Evolutionary conservation across 139 green algal species (phyloP), one percentile per base, ranked within the genome.

Genomic region (Coelastrella sp.): DNA sequence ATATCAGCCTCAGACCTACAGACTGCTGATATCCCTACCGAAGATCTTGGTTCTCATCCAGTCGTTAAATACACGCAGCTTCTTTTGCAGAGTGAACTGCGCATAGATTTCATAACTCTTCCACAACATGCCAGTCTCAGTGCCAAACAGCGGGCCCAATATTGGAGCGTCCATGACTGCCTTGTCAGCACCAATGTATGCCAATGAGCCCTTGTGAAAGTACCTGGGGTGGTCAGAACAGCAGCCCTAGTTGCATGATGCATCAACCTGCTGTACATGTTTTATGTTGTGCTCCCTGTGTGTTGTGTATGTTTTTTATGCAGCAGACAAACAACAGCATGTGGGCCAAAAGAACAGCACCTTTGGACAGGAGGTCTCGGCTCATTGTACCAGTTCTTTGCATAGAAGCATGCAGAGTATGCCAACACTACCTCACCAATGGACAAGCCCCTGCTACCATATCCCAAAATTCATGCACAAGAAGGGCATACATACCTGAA

Each of bases 131-230:
- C 94, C 94, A 6, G 94, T 93, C 32, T 79, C 83, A 9, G 88
- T 51, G 80, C 94, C 93, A 30, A 89, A 90, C 23, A 97, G 73
- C 0, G 72, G 72, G 11, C 91, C 91, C 19, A 97, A 19, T 23
- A 76, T 57, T 3, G 96, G 95, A n/a, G 97, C 89, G 75, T 98
- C 96, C 84, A 98, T 95, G 62, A 98, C 96, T 3, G 96, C 96
- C 30, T 92, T 91, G 90, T 98, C 94, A 34, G 81, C 72, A 11
- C 92, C 96, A 43, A 98, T 90, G 77, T 98, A 98, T 25, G 95
- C 95, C 59, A 97, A 89, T 34, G 82, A 92, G 69, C 96, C 93
- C 87, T 93, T 93, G 87, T 94, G 90, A 34, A 83, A 81, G 85
- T 94, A 94, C 17, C 85, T 51, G 64, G 38, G 51, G 53, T 53